phyloP scores from a whole-genome alignment of 2,329 filamentous ascomycete genomes.

The Blastomyces percursus region DNA sequence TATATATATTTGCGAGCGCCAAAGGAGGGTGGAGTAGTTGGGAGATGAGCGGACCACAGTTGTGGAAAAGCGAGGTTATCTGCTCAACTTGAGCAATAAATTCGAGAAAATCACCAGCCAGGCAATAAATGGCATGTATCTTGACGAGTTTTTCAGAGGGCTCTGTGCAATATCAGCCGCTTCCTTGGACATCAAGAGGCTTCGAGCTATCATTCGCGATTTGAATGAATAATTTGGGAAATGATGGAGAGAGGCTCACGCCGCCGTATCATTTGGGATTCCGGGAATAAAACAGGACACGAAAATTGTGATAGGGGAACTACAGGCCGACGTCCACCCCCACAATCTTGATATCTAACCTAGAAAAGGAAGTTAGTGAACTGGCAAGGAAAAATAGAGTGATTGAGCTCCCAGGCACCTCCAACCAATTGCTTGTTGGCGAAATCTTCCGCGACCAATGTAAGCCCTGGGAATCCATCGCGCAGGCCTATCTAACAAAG shows the following conservation, averaged over 20 bases:
- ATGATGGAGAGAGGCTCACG: too few relatives aligned
- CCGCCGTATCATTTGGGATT: too few relatives aligned
- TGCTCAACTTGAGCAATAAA: slow-evolving; percentile 28
- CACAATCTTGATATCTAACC: background rate
- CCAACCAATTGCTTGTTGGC: slow-evolving; percentile 47
- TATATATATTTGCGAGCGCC: slow-evolving; percentile 24
- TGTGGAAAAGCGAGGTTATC: slow-evolving; percentile 24
- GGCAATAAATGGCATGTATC: slow-evolving; percentile 26
- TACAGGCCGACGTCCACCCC: too few relatives aligned
- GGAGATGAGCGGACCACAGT: slow-evolving; percentile 19
- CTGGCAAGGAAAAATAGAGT: slow-evolving; percentile 36
- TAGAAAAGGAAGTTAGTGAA: slow-evolving; percentile 3
- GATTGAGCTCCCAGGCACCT: slow-evolving; percentile 49
- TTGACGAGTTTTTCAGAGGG: slow-evolving; percentile 23
- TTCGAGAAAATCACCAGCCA: slow-evolving; percentile 29
- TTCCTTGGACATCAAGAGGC: background rate
- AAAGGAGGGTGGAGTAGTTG: slow-evolving; percentile 42
- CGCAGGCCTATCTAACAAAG: slow-evolving; percentile 4
- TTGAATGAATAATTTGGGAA: slow-evolving; percentile 22
- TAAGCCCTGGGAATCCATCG: slow-evolving; percentile 40
- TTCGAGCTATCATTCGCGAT: slow-evolving; percentile 12
- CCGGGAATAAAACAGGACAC: too few relatives aligned
- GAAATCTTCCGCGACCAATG: slow-evolving; percentile 53
- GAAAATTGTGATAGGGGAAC: too few relatives aligned
- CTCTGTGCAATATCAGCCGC: background rate